Evolutionary conservation across 1,284 basidiomycete genomes (phyloP), one percentile per base, ranked within the genome.

Genomic region (Golubevia sp.): DNA sequence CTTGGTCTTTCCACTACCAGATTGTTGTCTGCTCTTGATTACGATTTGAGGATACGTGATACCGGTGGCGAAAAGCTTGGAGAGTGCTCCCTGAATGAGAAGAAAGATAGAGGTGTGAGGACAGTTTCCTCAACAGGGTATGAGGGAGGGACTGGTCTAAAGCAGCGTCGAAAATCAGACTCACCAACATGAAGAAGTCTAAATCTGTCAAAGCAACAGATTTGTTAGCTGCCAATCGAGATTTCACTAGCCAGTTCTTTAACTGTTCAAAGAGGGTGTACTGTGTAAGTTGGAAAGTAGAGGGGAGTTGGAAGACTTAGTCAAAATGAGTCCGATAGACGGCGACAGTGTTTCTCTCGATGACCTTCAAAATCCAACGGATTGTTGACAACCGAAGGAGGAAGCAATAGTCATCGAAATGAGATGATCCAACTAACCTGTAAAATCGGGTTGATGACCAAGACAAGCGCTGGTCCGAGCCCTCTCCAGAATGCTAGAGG

Each of bases 381-480:
- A n/a, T n/a, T n/a, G n/a, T n/a, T n/a, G 2, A 20, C 27, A 4
- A 3, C 24, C 25, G 11, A 2, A 20, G 1, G n/a, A 27, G n/a
- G 49, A 44, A 50, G 8, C 1, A 6, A 11, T 8, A 27, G 30
- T 34, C 23, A 11, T 27, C 7, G 56, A 49, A 23, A 20, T 23
- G 15, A 15, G 18, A 18, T 11, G 1, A 66, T 84, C 56, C 44
- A 85, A 20, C 74, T 77, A 63, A 71, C 76, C 81, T 88, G 88
- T 50, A 99, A 87, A 38, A 99, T 92, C 6, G 97, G 97, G 84
- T 99, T 99, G 76, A 94, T 89, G 74, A 98, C 95, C 52, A 99
- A 87, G 38, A 95, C 88, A 58, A 99, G 86, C 18, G 96, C 95
- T 2, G 97, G 95, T 0, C 94, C 94, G 49, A 99, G 88, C n/a